Conservation (phyloP, 1,284 basidiomycete genomes). For the Pseudozyma tsukubaensis region DNA sequence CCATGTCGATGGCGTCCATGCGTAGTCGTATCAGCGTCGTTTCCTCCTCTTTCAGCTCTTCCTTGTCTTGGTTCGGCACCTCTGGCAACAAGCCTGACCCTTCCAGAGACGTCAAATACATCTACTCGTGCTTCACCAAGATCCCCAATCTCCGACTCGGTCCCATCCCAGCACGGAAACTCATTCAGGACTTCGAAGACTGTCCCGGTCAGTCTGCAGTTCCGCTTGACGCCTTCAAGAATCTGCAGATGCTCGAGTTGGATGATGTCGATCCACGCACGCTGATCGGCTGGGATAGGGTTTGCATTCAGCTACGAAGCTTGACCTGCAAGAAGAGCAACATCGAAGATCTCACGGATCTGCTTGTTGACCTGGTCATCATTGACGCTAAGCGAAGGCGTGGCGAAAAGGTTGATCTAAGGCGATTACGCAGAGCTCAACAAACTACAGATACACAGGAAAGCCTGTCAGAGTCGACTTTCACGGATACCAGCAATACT, state of each 20-base stretch:
- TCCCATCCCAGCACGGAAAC: constrained; percentile 72
- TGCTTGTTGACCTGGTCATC: constrained; percentile 80
- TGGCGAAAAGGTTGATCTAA: constrained; percentile 34
- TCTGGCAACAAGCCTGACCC: constrained; percentile 71
- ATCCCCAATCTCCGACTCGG: constrained; percentile 76
- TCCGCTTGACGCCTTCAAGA: constrained; percentile 86
- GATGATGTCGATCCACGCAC: constrained; percentile 83
- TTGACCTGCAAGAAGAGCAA: constrained; percentile 82
- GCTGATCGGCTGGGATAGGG: constrained; percentile 84
- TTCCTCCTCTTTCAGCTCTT: constrained; percentile 74
- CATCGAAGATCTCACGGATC: constrained; percentile 82
- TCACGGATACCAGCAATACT: constrained; percentile 6
- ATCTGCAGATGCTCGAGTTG: constrained; percentile 79
- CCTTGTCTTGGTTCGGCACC: constrained; percentile 45
- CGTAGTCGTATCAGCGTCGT: constrained; percentile 82
- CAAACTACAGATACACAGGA: constrained; percentile 4
- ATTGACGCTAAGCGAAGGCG: constrained; percentile 73
- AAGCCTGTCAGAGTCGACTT: constrained; percentile 1
- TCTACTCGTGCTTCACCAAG: constrained; percentile 88
- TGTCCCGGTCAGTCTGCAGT: constrained; percentile 80
- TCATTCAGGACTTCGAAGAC: constrained; percentile 79
- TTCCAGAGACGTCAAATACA: constrained; percentile 78
- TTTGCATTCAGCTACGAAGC: constrained; percentile 78
- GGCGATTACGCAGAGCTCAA: constrained; percentile 6
- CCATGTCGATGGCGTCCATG: constrained; percentile 80